phyloP scores from a whole-genome alignment of 78 protist species.

The slime mould (Dictyostelium discoideum) region DNA sequence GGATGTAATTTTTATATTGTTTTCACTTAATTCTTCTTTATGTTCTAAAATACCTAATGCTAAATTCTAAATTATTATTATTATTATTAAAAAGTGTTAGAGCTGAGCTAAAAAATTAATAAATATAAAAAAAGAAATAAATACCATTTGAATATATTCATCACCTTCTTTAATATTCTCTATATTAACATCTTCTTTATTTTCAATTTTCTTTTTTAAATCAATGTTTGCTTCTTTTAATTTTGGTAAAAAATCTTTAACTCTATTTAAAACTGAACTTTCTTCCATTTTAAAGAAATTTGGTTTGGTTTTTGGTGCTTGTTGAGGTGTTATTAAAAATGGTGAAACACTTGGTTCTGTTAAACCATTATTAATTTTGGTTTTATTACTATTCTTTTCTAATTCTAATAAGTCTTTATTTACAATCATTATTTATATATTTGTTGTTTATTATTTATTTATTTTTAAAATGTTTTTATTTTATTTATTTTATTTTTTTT shows the following conservation, averaged over 20 bases:
- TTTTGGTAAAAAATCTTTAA: constrained; percentile 67
- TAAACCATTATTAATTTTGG: neutral
- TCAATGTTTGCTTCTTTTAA: constrained; percentile 54
- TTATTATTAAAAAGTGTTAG: no score
- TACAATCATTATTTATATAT: neutral
- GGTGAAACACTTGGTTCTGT: neutral
- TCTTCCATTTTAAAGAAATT: neutral
- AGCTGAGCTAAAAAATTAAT: no score
- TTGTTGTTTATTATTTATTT: neutral
- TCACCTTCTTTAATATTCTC: constrained; percentile 76
- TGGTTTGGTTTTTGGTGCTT: neutral
- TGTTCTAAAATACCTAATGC: constrained; percentile 70
- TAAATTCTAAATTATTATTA: constrained; percentile 17
- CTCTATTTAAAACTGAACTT: constrained; percentile 16
- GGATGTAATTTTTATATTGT: constrained; percentile 5
- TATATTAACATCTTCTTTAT: constrained; percentile 68
- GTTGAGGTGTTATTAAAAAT: neutral
- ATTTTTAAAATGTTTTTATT: no score
- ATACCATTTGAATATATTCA: constrained; percentile 57
- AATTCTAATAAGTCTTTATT: constrained; percentile 51
- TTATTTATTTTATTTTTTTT: no score
- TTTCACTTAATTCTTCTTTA: constrained; percentile 43
- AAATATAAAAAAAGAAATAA: neutral
- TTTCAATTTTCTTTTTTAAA: constrained; percentile 39
- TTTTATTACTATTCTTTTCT: neutral